Evolutionary conservation across 2,329 filamentous ascomycete genomes (phyloP), one percentile per base, ranked within the genome.

Genomic region (Hypoxylon sp.): DNA sequence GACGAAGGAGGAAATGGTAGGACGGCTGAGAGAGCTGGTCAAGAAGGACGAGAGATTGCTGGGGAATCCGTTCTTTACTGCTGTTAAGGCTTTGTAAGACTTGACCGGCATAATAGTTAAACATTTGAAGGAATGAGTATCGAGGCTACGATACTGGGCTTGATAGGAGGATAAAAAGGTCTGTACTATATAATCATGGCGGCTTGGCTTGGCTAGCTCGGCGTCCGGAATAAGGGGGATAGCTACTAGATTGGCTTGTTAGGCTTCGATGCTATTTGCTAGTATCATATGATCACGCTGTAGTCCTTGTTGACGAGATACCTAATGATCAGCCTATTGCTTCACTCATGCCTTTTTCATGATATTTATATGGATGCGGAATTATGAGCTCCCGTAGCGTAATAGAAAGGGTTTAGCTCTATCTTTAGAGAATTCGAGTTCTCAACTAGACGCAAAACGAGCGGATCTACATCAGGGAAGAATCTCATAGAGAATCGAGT

Each of bases 21-120:
- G 86, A 70, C 87, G 89, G 73, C 90, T 98, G 87, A 91, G 89
- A 79, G 92, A 95, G 74, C 81, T 98, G 74, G 93, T 98, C 2
- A 87, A 86, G 73, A 88, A 84, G 1, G 92, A 98, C 78, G 85
- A 91, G 74, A 90, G 88, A 77, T 74, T 91, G 66, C 76, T 87
- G 50, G 84, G 82, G 6, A 91, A 91, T 69, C 89, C 89, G 0
- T 95, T 95, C 77, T 95, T 95, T 76, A 85, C 91, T 73, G 88
- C 87, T 7, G 83, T 89, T 44, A 87, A 87, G 80, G 82, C 86
- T 7, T 75, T 89, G 74, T 88, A 77, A 81, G 35, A 37, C 11
- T 50, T 7, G 13, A 25, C 5, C 8, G 10, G n/a, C 14, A 11
- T 37, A 8, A 6, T 49, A 13, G 3, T 27, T 27, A 31, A 22